These are phyloP conservation scores for Besnoitia besnoiti DNA, from an alignment of 169 alveolate genomes.

Conservation along the genomic window DNA sequence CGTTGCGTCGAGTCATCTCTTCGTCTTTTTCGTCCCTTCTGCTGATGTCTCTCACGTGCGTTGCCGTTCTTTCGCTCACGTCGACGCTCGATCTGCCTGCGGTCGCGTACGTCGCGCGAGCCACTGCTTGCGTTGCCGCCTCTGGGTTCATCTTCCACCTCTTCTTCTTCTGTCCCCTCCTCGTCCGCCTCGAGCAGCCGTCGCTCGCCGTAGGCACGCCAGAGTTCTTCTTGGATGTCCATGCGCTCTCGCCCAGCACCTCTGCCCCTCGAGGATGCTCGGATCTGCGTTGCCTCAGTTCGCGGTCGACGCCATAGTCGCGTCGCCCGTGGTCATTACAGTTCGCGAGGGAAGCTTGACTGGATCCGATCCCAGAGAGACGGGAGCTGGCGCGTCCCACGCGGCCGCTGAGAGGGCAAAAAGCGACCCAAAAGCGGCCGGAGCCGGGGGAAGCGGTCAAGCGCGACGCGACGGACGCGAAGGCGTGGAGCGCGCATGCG, in stretches of 20 bases:
- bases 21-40: background rate
- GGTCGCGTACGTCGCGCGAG: background rate
- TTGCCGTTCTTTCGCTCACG: background rate
- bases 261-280: background rate
- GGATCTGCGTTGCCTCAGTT: too few relatives aligned
- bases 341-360: background rate
- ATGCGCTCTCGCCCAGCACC: background rate
- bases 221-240: background rate
- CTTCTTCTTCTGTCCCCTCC: constrained; percentile 3
- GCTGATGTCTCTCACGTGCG: background rate
- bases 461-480: background rate
- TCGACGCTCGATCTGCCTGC: background rate
- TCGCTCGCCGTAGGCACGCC: background rate
- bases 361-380: background rate
- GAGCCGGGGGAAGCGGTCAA: background rate
- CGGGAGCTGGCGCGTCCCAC: too few relatives aligned
- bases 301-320: too few relatives aligned
- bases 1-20: background rate
- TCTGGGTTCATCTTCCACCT: background rate
- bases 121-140: too few relatives aligned
- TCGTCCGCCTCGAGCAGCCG: background rate
- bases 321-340: too few relatives aligned
- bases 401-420: too few relatives aligned
- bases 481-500: too few relatives aligned
- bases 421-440: background rate